Base-by-base conservation (phyloP, 2,329 filamentous ascomycete genomes). In the Sclerotinia trifoliorum region DNA sequence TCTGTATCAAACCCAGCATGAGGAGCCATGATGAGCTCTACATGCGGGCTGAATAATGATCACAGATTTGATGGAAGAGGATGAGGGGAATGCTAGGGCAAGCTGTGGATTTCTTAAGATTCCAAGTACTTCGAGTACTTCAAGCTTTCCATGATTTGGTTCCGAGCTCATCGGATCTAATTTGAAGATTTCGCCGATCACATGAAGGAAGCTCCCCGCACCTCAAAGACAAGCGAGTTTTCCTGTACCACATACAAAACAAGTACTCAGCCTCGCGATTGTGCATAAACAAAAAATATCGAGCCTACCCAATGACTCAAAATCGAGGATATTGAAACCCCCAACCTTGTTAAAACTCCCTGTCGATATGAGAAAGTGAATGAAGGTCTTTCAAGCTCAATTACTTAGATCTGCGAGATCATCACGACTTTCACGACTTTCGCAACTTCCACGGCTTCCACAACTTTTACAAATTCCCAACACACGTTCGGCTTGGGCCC, bases 1-100 rank as follows among this genome's bases (percentile, higher is more conserved):
- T 91, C 87, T 70, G 89, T 87, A 79, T 89, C 90, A 79, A 95
- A 92, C 77, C 85, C 86, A 78, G 82, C 82, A 80, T 86, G 86
- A 81, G 88, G 88, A 82, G 87, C 88, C 89, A 92, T 92, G 76
- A 73, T 81, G 80, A 81, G 81, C 83, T 83, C 83, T 81, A 81
- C 82, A 84, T 83, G 78, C 73, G 78, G 76, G 74, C 64, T 68
- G 68, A 70, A 69, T 67, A 17, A 60, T 52, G 68, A 57, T 57
- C 64, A 64, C 66, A 58, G 54, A 35, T 24, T 56, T 44, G 49
- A 32, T 29, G 49, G 19, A 13, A 48, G 29, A 54, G 62, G 62
- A 52, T 57, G 55, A 61, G 51, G 67, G 35, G 32, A 11, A 66
- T 52, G 57, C 39, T 49, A 55, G 54, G 48, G 39, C 52, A 46